These are phyloP conservation scores for Pseudozyma pruni DNA, from an alignment of 1,284 basidiomycete genomes.

Conservation along the genomic window DNA sequence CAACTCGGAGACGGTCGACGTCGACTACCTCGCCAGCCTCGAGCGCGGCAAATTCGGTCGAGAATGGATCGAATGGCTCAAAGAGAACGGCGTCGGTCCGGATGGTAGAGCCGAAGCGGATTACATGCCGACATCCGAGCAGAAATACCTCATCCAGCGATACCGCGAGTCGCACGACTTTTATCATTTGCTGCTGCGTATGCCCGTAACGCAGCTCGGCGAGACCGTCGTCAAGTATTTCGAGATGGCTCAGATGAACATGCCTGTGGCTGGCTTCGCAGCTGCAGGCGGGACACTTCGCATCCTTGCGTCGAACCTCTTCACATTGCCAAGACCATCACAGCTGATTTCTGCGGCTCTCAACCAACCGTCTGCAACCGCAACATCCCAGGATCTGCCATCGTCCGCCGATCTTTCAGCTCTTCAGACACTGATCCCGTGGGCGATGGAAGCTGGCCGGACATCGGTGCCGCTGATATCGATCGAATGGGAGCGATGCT, in stretches of 20 bases:
- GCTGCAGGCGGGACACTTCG: slow-evolving; percentile 76
- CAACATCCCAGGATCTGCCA: neutral
- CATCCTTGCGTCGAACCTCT: slow-evolving; percentile 40
- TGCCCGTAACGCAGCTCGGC: slow-evolving; percentile 88
- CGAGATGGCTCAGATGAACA: slow-evolving; percentile 89
- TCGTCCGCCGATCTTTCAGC: slow-evolving; percentile 22
- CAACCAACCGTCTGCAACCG: slow-evolving; percentile 2
- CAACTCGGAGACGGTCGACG: slow-evolving; percentile 80
- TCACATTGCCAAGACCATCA: slow-evolving; percentile 38
- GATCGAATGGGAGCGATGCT: slow-evolving; percentile 95
- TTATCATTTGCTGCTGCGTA: slow-evolving; percentile 87
- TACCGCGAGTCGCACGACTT: slow-evolving; percentile 97
- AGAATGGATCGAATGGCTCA: slow-evolving; percentile 90
- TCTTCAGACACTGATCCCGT: slow-evolving; percentile 43
- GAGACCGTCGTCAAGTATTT: slow-evolving; percentile 97
- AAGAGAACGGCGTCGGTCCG: slow-evolving; percentile 88
- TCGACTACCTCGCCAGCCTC: slow-evolving; percentile 75
- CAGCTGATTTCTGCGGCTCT: slow-evolving; percentile 24
- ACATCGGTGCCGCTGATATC: slow-evolving; percentile 80
- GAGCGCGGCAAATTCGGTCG: slow-evolving; percentile 85
- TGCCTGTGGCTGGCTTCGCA: slow-evolving; percentile 87
- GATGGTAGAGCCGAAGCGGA: slow-evolving; percentile 80
- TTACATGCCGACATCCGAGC: slow-evolving; percentile 84
- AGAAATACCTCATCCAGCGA: slow-evolving; percentile 86
- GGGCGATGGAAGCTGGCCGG: slow-evolving; percentile 86